Percentiles rank a stretch among this genome's conserved stretches.
These are phyloP conservation scores for Debaryomyces sp. DNA, from an alignment of 1,139 yeast species.

Conservation along the genomic window DNA sequence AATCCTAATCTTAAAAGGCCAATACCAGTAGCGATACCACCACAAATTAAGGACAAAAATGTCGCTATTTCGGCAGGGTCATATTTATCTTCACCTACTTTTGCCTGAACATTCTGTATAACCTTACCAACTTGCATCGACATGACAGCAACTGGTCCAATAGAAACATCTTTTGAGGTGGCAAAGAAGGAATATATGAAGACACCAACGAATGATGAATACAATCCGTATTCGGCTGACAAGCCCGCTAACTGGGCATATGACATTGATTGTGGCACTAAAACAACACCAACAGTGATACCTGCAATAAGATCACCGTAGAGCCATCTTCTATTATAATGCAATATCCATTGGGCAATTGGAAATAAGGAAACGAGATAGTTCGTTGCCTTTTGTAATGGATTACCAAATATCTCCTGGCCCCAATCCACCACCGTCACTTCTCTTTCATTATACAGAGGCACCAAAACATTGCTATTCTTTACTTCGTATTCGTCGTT, in stretches of 20 bases:
- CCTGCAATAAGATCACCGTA: conserved; percentile 89
- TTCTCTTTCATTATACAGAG: conserved; percentile 43
- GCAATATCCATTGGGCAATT: conserved; percentile 76
- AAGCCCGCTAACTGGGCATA: conserved; percentile 87
- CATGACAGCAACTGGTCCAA: conserved; percentile 98
- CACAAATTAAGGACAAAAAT: conserved; percentile 76
- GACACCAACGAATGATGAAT: conserved; percentile 92
- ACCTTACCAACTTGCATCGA: conserved; percentile 83
- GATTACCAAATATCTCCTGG: conserved; percentile 37
- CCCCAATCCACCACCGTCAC: conserved; percentile 53
- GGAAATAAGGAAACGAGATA: conserved; percentile 77
- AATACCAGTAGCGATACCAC: conserved; percentile 78
- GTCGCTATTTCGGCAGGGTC: conserved; percentile 77
- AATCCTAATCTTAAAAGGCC: conserved; percentile 87
- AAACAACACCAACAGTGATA: conserved; percentile 87
- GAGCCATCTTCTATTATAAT: conserved; percentile 80
- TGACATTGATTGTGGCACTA: conserved; percentile 96
- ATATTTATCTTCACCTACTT: conserved; percentile 41
- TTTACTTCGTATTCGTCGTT: conserved; percentile 8
- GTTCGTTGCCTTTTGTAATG: conserved; percentile 36
- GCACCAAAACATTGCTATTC: conserved; percentile 25
- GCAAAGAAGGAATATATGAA: conserved; percentile 88
- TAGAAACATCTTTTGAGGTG: conserved; percentile 92
- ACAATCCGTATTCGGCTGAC: conserved; percentile 82
- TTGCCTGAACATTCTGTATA: conserved; percentile 58